Conservation (phyloP, 2,329 filamentous ascomycete genomes). For the Lizonia empirigonia region DNA sequence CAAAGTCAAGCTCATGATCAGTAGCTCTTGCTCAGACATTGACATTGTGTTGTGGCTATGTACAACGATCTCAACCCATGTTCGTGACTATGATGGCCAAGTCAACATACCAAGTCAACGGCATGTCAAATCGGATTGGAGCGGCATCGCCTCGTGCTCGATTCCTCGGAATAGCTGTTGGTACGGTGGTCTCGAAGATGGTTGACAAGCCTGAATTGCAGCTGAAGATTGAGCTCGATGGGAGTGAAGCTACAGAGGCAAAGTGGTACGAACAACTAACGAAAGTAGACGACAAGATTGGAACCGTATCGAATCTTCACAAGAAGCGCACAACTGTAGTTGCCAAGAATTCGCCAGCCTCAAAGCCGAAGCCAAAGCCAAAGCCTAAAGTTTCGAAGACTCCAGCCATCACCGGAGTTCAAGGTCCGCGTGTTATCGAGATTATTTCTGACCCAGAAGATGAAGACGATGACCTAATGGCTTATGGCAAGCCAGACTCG, state of each 20-base stretch:
- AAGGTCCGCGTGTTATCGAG: constrained; percentile 56
- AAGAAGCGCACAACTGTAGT: not conserved
- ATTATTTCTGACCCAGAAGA: constrained; percentile 57
- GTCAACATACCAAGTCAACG: constrained; percentile 73
- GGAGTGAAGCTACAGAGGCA: constrained; percentile 74
- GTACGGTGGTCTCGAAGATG: constrained; percentile 71
- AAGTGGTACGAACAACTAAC: constrained; percentile 74
- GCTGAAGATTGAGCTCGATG: constrained; percentile 84
- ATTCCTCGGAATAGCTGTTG: constrained; percentile 87
- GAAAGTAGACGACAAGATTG: constrained; percentile 66
- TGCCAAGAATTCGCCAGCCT: not conserved
- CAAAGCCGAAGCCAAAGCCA: constrained; percentile 17
- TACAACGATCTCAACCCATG: constrained; percentile 69
- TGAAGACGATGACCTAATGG: constrained; percentile 68
- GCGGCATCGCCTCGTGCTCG: constrained; percentile 76
- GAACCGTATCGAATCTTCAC: constrained; percentile 45
- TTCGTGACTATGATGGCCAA: constrained; percentile 72
- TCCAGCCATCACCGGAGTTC: constrained; percentile 29
- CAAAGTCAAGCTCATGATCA: constrained; percentile 18
- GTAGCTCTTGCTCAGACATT: constrained; percentile 81
- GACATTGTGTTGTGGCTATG: constrained; percentile 76
- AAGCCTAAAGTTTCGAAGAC: constrained; percentile 17
- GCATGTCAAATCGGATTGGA: constrained; percentile 83
- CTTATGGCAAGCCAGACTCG: constrained; percentile 84
- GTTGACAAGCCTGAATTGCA: constrained; percentile 69